Conservation (phyloP, 2,329 filamentous ascomycete genomes). For the Beauveria medogensis region DNA sequence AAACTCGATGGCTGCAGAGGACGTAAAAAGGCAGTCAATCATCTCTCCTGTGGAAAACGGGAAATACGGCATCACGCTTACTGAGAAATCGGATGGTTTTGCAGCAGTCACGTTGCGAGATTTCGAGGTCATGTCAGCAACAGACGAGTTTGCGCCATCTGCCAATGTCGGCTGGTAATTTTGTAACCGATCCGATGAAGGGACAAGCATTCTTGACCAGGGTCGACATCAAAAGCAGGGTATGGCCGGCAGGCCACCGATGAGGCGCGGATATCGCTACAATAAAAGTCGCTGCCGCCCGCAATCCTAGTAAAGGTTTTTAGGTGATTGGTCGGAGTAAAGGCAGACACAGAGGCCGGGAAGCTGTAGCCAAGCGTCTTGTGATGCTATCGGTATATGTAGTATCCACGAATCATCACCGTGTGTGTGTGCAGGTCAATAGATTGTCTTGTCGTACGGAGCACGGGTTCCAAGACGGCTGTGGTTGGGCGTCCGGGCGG, state of each 20-base stretch:
- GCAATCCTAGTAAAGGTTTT: too few relatives aligned
- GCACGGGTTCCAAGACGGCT: not conserved
- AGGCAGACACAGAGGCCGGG: not conserved
- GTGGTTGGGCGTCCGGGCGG: not conserved
- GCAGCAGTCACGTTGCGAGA: not conserved
- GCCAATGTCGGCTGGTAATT: not conserved
- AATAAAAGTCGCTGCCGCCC: not conserved
- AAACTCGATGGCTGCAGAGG: not conserved
- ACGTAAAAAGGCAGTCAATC: not conserved
- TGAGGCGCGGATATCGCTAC: not conserved
- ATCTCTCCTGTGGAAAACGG: not conserved
- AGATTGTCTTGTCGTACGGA: not conserved
- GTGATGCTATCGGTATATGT: not conserved
- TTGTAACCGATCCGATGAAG: not conserved
- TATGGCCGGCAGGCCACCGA: not conserved
- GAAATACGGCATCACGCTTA: not conserved
- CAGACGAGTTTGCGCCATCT: not conserved
- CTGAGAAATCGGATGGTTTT: not conserved
- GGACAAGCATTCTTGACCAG: slow-evolving; percentile 33
- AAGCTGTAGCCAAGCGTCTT: not conserved
- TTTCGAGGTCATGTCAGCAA: not conserved
- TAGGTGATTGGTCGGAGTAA: too few relatives aligned
- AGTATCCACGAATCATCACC: too few relatives aligned
- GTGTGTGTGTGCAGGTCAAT: too few relatives aligned
- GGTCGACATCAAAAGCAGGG: not conserved